Evolutionary conservation across 2,329 filamentous ascomycete genomes (phyloP).

Genomic region (Teratosphaeriaceae sp.): DNA sequence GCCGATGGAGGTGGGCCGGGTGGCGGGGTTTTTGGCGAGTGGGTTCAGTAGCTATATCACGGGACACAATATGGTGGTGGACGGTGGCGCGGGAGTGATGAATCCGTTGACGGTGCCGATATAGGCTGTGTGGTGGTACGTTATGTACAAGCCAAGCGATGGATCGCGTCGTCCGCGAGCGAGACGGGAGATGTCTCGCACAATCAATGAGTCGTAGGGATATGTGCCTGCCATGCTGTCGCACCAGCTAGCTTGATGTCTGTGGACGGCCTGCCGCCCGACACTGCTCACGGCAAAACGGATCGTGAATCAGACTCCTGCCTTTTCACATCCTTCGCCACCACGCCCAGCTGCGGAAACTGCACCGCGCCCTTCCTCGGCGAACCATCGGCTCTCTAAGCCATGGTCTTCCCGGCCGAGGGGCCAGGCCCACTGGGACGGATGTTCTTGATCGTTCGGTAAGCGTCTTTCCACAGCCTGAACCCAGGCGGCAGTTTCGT

Average conservation of each 20-base stretch:
- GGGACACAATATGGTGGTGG: slow-evolving; percentile 55
- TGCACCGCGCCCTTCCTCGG: background rate
- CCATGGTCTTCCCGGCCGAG: too few relatives aligned
- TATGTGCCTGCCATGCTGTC: too few relatives aligned
- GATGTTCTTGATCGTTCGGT: background rate
- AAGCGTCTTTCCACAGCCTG: slow-evolving; percentile 4
- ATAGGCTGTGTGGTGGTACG: background rate
- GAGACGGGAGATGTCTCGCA: background rate
- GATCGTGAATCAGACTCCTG: background rate
- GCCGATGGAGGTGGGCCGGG: slow-evolving; percentile 53
- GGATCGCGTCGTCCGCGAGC: background rate
- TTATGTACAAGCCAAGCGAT: background rate
- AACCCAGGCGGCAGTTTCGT: slow-evolving; percentile 1
- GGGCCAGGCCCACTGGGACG: slow-evolving; percentile 1
- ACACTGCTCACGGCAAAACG: too few relatives aligned
- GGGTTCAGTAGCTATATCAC: slow-evolving; percentile 58
- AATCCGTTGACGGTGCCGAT: slow-evolving; percentile 28
- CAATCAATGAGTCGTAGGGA: background rate
- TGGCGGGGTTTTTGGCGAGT: slow-evolving; percentile 56
- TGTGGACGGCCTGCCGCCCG: too few relatives aligned
- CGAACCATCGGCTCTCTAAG: too few relatives aligned
- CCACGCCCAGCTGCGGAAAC: background rate
- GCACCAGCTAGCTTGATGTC: background rate
- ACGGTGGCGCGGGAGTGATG: slow-evolving; percentile 47
- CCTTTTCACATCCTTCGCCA: background rate